Evolutionary conservation across 2,329 filamentous ascomycete genomes (phyloP).

Genomic region (Paecilomyces niveus): DNA sequence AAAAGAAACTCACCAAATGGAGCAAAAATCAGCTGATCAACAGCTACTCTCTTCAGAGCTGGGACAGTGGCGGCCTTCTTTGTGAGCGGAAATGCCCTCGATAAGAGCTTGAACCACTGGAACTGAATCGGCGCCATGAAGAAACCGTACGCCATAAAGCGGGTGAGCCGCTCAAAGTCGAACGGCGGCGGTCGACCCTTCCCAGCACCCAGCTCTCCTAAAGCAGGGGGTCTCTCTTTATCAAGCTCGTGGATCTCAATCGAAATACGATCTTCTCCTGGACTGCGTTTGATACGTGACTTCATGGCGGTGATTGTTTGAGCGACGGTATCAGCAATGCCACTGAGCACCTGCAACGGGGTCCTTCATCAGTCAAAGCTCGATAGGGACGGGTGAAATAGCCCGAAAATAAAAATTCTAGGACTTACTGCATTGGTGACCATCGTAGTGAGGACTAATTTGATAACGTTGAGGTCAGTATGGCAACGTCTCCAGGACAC

Average conservation of each 20-base stretch:
- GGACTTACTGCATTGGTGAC: constrained; percentile 79
- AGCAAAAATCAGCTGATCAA: constrained; percentile 90
- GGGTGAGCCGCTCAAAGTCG: constrained; percentile 87
- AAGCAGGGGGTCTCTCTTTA: constrained; percentile 63
- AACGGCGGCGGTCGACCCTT: constrained; percentile 69
- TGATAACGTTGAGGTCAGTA: constrained; percentile 11
- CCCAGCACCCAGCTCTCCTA: constrained; percentile 58
- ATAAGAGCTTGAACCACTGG: constrained; percentile 88
- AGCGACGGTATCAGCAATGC: constrained; percentile 92
- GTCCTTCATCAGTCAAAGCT: constrained; percentile 7
- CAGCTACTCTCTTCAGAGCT: constrained; percentile 80
- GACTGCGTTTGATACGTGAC: constrained; percentile 55
- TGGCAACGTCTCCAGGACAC: not conserved
- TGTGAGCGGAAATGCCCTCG: constrained; percentile 73
- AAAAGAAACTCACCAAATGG: constrained; percentile 58
- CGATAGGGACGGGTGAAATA: not conserved
- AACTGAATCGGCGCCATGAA: constrained; percentile 93
- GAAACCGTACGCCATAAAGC: constrained; percentile 97
- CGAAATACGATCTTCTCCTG: constrained; percentile 61
- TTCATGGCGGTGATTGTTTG: constrained; percentile 79
- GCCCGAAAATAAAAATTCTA: not conserved
- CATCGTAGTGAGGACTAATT: constrained; percentile 89
- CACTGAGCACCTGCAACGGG: constrained; percentile 64
- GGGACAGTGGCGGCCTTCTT: constrained; percentile 67
- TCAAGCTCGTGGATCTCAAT: constrained; percentile 88